A percentile compares a stretch with the other conserved stretches of the same genome.
Evolutionary conservation across 1,284 basidiomycete species (phyloP).

Genomic region (Rhodotorula glutinis): DNA sequence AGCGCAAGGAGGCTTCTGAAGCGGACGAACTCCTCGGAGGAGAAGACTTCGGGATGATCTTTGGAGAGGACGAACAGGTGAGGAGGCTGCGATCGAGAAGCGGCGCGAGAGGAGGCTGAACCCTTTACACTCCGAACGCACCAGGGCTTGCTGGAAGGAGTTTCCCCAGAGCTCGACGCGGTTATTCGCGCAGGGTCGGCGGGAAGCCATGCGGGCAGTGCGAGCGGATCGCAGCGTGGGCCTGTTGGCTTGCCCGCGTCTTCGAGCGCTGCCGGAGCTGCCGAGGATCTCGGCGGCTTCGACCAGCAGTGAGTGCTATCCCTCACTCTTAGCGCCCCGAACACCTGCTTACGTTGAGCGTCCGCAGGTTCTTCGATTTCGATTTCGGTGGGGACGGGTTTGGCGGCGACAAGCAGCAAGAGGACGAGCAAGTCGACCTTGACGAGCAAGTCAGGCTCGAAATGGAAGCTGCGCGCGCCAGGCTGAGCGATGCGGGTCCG

Average conservation of each 20-base stretch:
- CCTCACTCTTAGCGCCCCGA: no score
- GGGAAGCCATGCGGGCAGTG: background rate
- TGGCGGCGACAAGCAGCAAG: background rate
- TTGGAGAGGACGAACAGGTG: slow-evolving; percentile 14
- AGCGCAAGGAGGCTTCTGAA: background rate
- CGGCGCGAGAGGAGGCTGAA: background rate
- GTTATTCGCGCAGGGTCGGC: slow-evolving; percentile 16
- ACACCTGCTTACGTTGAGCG: no score
- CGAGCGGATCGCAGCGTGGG: background rate
- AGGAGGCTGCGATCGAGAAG: background rate
- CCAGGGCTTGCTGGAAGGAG: slow-evolving; percentile 34
- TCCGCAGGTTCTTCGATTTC: slow-evolving; percentile 4
- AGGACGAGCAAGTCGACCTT: slow-evolving; percentile 3
- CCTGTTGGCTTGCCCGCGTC: background rate
- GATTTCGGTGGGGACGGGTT: slow-evolving; percentile 23
- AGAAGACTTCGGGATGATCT: background rate
- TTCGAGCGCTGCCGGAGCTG: slow-evolving; percentile 8
- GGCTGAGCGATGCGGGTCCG: background rate
- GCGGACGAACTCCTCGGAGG: background rate
- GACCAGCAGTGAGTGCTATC: slow-evolving; percentile 11
- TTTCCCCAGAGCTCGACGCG: slow-evolving; percentile 29
- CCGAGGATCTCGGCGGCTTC: slow-evolving; percentile 6
- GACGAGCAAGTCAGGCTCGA: slow-evolving; percentile 16
- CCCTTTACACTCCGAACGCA: accelerated
- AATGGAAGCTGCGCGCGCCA: slow-evolving; percentile 13